phyloP scores from a whole-genome alignment of 176 grass and related monocot genomes.

The Avena sativa region DNA sequence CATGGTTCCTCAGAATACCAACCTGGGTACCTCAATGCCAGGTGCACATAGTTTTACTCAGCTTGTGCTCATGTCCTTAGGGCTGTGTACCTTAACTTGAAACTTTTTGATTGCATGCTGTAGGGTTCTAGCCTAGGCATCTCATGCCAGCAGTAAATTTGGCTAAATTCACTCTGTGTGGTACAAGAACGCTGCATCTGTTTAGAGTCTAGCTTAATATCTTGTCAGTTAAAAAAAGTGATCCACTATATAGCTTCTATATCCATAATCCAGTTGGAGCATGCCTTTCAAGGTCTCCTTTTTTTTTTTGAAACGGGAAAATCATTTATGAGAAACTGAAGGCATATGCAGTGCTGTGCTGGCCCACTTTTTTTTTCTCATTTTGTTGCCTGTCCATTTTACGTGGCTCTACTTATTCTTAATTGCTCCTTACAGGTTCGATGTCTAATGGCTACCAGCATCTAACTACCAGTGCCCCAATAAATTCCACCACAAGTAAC shows the following conservation, averaged over 20 bases:
- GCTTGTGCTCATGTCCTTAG: constrained; percentile 10
- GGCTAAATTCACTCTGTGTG: constrained; percentile 3
- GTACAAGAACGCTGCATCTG: constrained; percentile 16
- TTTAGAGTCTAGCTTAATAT: not conserved
- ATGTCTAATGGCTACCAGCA: constrained; percentile 81
- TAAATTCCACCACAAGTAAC: constrained; percentile 67
- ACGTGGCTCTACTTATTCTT: constrained; percentile 31
- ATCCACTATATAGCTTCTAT: constrained; percentile 27
- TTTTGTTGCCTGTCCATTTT: constrained; percentile 24
- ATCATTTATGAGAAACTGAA: constrained; percentile 40
- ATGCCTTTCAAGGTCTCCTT: constrained; percentile 21
- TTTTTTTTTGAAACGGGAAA: constrained; percentile 27
- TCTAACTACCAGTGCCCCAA: constrained; percentile 56
- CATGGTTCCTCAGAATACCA: constrained; percentile 66
- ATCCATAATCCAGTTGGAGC: not conserved
- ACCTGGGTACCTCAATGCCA: constrained; percentile 59
- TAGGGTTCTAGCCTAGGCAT: constrained; percentile 26
- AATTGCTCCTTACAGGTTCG: constrained; percentile 53
- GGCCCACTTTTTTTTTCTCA: not conserved
- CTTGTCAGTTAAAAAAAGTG: not conserved
- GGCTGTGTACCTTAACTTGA: constrained; percentile 12
- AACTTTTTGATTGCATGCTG: constrained; percentile 26
- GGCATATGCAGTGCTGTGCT: constrained; percentile 18
- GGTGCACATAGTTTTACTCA: constrained; percentile 46
- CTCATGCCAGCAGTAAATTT: not conserved